Base-by-base conservation (phyloP, 2,329 filamentous ascomycete species). In the Paraconiothyrium sp. region DNA sequence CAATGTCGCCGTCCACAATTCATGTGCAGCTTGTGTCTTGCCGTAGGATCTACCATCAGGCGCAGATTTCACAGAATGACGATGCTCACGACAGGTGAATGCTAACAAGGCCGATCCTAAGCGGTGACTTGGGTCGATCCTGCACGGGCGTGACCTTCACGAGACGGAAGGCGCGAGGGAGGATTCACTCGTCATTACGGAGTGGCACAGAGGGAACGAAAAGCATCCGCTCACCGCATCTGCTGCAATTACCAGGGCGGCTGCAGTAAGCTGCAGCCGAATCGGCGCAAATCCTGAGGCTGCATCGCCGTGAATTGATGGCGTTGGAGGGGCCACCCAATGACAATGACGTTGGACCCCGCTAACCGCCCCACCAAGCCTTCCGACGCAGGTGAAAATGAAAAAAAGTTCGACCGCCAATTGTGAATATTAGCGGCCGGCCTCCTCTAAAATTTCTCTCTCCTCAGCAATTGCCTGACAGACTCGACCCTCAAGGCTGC, bases 401-500 rank as follows among this genome's bases (percentile, higher is more conserved):
- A 48, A 59, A 47, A 54, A 55, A 55, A 55, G 37, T 54, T 48
- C 44, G 43, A 57, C 39, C 39, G 32, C 10, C 14, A 14, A 20
- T 16, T 50, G 43, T 24, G 24, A 37, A 22, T 35, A 39, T 46
- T 51, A 32, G 32, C 32, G 27, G 14, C 47, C 32, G 27, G 16
- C 48, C 44, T 22, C 61, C 58, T 54, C 64, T 61, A 64, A 64
- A 68, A 52, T 62, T 67, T 62, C 66, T 63, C 60, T 63, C 58
- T 61, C 62, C 62, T 61, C 64, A 66, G 58, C 69, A 69, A 72
- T 72, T 74, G 63, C 65, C 70, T 67, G 70, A 68, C 71, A 73
- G 71, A 70, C 72, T 72, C 71, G 67, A 68, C 71, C 68, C 64
- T 63, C 57, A 65, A 70, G 72, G 74, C 70, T 73, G 50, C 60